Percentiles rank a stretch among this genome's conserved stretches.
These are phyloP conservation scores for Acorus calamus DNA, from an alignment of 106 monocot genomes.

Conservation along the genomic window DNA sequence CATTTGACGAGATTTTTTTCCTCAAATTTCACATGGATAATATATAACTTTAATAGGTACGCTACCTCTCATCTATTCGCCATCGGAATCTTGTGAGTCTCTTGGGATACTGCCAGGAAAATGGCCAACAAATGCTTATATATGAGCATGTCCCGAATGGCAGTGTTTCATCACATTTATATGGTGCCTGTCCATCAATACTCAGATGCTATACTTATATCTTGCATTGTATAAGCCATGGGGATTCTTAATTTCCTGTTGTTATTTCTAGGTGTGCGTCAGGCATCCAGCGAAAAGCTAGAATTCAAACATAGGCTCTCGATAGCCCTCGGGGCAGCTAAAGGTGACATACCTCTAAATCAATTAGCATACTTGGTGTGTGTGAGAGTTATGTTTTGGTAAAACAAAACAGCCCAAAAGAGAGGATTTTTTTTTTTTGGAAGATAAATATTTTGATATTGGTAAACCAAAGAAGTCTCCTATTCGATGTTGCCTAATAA, in stretches of 20 bases:
- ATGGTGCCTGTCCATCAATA: conserved; percentile 30
- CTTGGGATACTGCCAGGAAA: conserved; percentile 89
- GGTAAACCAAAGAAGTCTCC: too few relatives aligned
- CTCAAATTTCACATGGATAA: not conserved
- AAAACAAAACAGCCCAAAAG: too few relatives aligned
- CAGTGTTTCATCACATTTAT: conserved; percentile 77
- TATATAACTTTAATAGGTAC: conserved; percentile 33
- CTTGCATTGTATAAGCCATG: too few relatives aligned
- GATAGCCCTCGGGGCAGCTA: conserved; percentile 82
- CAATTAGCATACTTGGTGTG: conserved; percentile 18
- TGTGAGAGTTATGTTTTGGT: conserved; percentile 22
- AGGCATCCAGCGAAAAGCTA: conserved; percentile 44
- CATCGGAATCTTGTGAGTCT: conserved; percentile 86
- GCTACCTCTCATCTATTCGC: conserved; percentile 52
- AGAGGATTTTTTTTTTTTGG: too few relatives aligned
- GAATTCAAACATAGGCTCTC: conserved; percentile 97
- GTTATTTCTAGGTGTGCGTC: conserved; percentile 39
- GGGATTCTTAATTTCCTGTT: too few relatives aligned
- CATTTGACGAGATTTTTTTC: too few relatives aligned
- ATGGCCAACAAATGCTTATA: conserved; percentile 72
- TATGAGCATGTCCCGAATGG: conserved; percentile 91
- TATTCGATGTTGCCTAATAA: not conserved
- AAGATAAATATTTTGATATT: too few relatives aligned
- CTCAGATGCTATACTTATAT: too few relatives aligned
- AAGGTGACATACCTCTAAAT: conserved; percentile 56